Base-by-base conservation (phyloP, 192 early-diverging fungal genomes). In the Mortierella antarctica region DNA sequence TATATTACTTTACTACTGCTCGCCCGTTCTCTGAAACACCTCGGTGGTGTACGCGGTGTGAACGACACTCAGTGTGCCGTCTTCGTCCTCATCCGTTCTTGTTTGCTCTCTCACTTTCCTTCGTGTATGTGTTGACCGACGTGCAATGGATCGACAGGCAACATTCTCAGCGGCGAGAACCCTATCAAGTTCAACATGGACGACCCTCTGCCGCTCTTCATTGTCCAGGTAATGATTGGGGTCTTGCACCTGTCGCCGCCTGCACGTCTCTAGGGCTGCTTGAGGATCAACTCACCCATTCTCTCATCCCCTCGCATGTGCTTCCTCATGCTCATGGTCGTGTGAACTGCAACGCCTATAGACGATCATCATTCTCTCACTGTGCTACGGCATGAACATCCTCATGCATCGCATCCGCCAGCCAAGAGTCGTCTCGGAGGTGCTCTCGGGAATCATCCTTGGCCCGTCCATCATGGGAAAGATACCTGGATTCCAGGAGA, bases 381-480 rank as follows among this genome's bases (percentile, higher is more conserved):
- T 94, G n/a, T 90, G 91, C 41, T 88, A 95, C 18, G 31, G 91
- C 53, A 56, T 98, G 21, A 88, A 89, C 45, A 39, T 92, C 15
- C 72, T 85, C 14, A 82, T 98, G 39, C 74, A 77, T 15, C 81
- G 85, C 21, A 46, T 95, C 7, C 55, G 85, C 18, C 95, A 98
- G 79, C 96, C 96, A 0, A 82, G 77, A 8, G 96, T 95, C 41
- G 95, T 98, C 54, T 90, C 95, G 41, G 96, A 98, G 69, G 91
- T 98, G n/a, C 62, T 96, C 20, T 91, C 91, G 8, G 95, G 95
- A 9, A 94, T 96, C 61, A 69, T 96, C 17, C 87, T 97, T 2
- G 97, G 97, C 0, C 95, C 94, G 0, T 92, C 95, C 0, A 92
- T 88, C 10, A 86, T 97, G 20, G 93, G 94, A 1, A 87, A 90